Base-by-base conservation (phyloP, 139 green algal genomes). In the Pseudopediastrum boryanum region DNA sequence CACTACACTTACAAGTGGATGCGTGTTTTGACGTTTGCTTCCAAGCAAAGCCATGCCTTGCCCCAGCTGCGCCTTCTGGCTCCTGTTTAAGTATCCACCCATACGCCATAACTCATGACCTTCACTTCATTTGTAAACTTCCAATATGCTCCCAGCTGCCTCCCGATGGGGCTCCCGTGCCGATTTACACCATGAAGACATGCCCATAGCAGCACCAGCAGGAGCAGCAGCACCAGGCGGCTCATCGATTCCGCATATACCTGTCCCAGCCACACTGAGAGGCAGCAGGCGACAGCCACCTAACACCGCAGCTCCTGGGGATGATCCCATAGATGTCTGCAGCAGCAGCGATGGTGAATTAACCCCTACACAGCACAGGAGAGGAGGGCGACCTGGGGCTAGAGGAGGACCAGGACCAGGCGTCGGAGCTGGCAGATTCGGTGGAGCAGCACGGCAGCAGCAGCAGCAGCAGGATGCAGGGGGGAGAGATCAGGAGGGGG, bases 221-320 rank as follows among this genome's bases (percentile, higher is more conserved):
- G 73, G 43, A 52, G 59, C 73, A 31, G 52, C 72, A 25, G 58
- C 73, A 9, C 42, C 43, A 9, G 63, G 43, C n/a, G n/a, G n/a
- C n/a, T n/a, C n/a, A n/a, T n/a, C n/a, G n/a, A n/a, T n/a, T n/a
- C n/a, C n/a, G n/a, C n/a, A n/a, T n/a, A n/a, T n/a, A n/a, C n/a
- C n/a, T n/a, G n/a, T n/a, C 25, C 8, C 54, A 23, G 10, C 54
- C 10, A 12, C 21, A 12, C 25, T 9, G 33, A 29, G 13, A 56
- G 31, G 59, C 59, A 31, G 61, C 31, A 0, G 62, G 44, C 36
- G 44, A 25, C 25, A 58, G 41, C n/a, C 7, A 13, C 8, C 54
- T 38, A 27, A 25, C 31, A 6, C 54, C 31, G 54, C 48, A 16
- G 48, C 48, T 16, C 16, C 48, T n/a, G 48, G 16, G 16, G 48